Evolutionary conservation across 2,329 filamentous ascomycete species (phyloP).

Genomic region (Curvularia spicifera): DNA sequence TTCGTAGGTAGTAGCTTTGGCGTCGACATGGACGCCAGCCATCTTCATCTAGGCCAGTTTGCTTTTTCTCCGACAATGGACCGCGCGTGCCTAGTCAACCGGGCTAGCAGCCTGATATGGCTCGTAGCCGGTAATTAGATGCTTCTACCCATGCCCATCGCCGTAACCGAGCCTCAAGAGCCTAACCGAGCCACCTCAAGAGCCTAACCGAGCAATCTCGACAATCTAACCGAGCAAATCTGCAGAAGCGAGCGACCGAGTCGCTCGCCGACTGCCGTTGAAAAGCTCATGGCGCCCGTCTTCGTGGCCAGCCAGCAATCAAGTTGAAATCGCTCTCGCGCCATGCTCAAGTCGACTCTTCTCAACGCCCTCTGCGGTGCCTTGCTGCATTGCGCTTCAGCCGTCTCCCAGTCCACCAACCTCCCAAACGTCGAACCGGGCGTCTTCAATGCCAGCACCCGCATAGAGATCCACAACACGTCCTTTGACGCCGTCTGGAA

Average conservation of each 20-base stretch:
- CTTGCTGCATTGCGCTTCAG: constrained; percentile 4
- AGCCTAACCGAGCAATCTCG: not conserved
- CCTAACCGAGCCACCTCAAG: not conserved
- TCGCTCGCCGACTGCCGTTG: not conserved
- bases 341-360: constrained; percentile 1
- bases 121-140: not conserved
- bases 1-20: not conserved
- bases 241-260: not conserved
- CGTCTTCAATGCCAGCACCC: constrained; percentile 37
- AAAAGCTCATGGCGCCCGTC: not conserved
- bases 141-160: not conserved
- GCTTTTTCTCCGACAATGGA: not conserved
- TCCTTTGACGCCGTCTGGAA: constrained; percentile 33
- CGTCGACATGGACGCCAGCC: not conserved
- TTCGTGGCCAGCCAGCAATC: not conserved
- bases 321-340: not conserved
- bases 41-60: not conserved
- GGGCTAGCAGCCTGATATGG: not conserved
- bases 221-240: not conserved
- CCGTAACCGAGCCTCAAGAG: not conserved
- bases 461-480: constrained; percentile 33
- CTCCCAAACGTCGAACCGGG: constrained; percentile 35
- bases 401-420: constrained; percentile 29
- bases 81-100: not conserved
- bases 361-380: constrained; percentile 9